These are phyloP conservation scores for Cotoneaster glaucophyllus DNA, from an alignment of 306 rosid species.

Conservation along the genomic window DNA sequence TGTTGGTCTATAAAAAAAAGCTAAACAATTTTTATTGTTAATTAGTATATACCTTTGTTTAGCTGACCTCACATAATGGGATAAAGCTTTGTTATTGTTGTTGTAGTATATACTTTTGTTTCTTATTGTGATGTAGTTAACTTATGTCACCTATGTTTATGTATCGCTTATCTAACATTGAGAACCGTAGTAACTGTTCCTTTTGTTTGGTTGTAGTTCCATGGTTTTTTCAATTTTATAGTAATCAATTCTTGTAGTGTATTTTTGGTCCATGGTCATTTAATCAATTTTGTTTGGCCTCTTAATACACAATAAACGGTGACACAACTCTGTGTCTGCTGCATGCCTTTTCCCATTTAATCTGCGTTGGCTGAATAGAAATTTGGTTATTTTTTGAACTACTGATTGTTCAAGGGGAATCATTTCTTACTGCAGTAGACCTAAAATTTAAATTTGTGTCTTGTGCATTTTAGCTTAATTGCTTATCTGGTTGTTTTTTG, in stretches of 20 bases:
- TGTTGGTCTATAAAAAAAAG: too few species aligned
- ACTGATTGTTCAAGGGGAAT: not conserved
- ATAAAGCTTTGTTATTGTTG: too few species aligned
- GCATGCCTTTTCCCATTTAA: not conserved
- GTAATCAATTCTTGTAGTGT: not conserved
- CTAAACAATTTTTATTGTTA: too few species aligned
- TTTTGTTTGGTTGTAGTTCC: not conserved
- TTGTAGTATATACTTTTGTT: too few species aligned
- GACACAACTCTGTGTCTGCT: not conserved
- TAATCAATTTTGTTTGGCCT: not conserved
- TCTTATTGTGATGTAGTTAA: too few species aligned
- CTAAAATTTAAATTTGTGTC: not conserved
- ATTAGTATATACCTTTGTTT: too few species aligned
- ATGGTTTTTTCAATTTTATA: not conserved
- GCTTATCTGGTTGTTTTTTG: not conserved
- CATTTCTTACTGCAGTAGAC: not conserved
- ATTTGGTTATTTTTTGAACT: not conserved
- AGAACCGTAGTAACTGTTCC: not conserved
- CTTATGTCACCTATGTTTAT: too few species aligned
- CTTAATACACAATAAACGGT: not conserved
- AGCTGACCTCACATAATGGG: too few species aligned
- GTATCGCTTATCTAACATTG: too few species aligned
- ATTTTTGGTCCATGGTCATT: not conserved
- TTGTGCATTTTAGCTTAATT: too few species aligned
- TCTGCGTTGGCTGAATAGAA: not conserved